Base-by-base conservation (phyloP, 2,329 filamentous ascomycete genomes). In the Aspergillus nomiae region DNA sequence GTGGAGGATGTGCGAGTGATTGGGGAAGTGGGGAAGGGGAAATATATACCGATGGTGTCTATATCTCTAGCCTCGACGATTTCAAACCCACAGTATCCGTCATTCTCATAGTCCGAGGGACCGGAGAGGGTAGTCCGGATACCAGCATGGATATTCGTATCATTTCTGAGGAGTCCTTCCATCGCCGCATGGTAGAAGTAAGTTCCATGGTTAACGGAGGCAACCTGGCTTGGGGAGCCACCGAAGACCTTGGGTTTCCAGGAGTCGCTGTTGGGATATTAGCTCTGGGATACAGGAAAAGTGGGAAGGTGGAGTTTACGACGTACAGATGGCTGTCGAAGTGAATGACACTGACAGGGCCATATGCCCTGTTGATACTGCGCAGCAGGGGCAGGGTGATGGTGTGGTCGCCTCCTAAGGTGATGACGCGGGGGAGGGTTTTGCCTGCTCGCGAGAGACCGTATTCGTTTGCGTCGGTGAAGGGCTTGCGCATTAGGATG, bases 191-290 rank as follows among this genome's bases (percentile, higher is more conserved):
- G 70, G 66, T 69, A 72, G 58, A 73, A 71, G 59, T 73, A 71
- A 5, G 70, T 73, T 3, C 71, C 71, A 56, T 73, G 71, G 3
- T 70, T 72, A 30, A 73, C 67, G 0, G 68, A 38, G 21, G 51
- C 92, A 45, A 89, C 86, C 64, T 93, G 86, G 32, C 87, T 90
- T 0, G 92, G 92, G 0, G 90, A 89, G 34, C 92, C 92, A 59
- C 92, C 92, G 70, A 96, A 96, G 30, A 95, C 92, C 75, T 94
- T 94, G 50, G 92, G 92, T 63, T 86, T 87, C 91, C 91, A 92
- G 71, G 84, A 84, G 66, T 85, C 84, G 4, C 71, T 80, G 14
- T 16, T 16, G 19, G 14, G 2, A 30, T 24, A 32, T 58, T 28
- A 55, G 57, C 16, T 24, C 24, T 16, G 34, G 34, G 1, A 16